These are phyloP conservation scores for Cryphonectria japonica DNA, from an alignment of 2,329 filamentous ascomycete genomes.

Conservation along the genomic window DNA sequence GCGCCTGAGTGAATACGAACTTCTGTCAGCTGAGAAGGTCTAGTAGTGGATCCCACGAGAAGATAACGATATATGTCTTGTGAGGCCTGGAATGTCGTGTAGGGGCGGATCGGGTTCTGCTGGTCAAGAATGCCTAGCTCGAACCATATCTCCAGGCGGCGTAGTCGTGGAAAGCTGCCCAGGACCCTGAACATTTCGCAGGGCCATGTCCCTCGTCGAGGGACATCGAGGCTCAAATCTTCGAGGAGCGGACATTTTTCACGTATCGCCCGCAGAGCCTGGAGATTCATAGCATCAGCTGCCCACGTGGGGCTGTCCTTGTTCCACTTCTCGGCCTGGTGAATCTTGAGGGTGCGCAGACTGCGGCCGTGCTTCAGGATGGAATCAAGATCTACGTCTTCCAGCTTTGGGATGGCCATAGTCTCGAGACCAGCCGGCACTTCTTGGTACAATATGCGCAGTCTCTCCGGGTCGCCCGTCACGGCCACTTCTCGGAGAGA, in stretches of 20 bases:
- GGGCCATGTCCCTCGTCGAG: background rate
- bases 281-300: background rate
- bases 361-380: background rate
- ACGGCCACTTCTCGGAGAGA: background rate
- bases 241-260: background rate
- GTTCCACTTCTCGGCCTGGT: background rate
- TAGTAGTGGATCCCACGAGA: background rate
- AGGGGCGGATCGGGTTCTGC: background rate
- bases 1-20: slow-evolving; percentile 6
- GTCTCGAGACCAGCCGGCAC: slow-evolving; percentile 1
- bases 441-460: background rate
- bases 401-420: background rate
- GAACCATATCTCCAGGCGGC: slow-evolving; percentile 9
- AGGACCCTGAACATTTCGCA: background rate
- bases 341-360: background rate
- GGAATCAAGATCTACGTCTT: background rate
- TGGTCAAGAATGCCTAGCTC: background rate
- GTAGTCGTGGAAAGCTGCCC: slow-evolving; percentile 7
- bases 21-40: background rate
- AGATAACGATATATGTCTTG: background rate
- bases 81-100: background rate
- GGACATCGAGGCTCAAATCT: background rate
- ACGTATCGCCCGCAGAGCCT: background rate
- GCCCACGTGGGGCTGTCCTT: background rate
- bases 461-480: background rate